A percentile compares a stretch with the other conserved stretches of the same genome.
phyloP scores from a whole-genome alignment of 2,329 filamentous ascomycete species.

The Penicillium psychrosexuale region DNA sequence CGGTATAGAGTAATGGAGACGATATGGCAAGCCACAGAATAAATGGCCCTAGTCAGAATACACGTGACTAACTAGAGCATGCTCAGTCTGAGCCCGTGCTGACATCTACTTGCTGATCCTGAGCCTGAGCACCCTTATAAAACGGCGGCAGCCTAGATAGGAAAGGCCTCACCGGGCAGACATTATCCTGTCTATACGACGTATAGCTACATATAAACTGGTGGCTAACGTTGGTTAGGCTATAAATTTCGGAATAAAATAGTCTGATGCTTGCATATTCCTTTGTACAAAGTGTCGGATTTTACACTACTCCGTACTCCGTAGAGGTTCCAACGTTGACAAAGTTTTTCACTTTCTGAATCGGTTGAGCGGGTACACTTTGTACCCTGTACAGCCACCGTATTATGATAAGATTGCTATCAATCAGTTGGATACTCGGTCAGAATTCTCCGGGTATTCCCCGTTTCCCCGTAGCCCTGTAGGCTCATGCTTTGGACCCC shows the following conservation, averaged over 20 bases:
- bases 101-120: no score
- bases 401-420: slow-evolving; percentile 1
- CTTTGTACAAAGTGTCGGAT: not conserved
- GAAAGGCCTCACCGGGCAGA: no score
- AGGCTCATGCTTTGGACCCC: not conserved
- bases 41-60: no score
- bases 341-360: not conserved
- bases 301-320: no score
- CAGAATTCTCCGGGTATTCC: no score
- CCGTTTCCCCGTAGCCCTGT: not conserved
- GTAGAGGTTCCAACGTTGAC: not conserved
- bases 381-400: not conserved
- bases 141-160: no score
- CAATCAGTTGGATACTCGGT: not conserved
- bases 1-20: no score
- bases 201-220: not conserved
- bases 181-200: no score
- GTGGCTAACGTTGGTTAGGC: not conserved
- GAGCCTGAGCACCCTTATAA: no score
- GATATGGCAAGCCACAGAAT: no score
- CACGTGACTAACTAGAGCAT: no score
- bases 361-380: not conserved
- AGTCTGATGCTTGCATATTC: not conserved
- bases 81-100: no score
- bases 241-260: not conserved